These are phyloP conservation scores for Barbarea vulgaris DNA, from an alignment of 345 rosid species.

Conservation along the genomic window DNA sequence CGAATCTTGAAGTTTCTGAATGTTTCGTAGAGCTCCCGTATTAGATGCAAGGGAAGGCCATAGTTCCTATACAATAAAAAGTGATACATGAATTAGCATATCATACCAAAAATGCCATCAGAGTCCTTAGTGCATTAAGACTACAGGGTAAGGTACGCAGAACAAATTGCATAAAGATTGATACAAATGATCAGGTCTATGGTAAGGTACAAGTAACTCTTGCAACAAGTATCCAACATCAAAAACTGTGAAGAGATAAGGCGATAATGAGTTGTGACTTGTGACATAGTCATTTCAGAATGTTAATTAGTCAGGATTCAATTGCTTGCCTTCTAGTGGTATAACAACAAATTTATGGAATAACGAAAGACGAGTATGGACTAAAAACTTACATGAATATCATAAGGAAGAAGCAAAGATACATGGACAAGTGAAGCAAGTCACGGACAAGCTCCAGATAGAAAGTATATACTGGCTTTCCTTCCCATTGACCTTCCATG, in stretches of 20 bases:
- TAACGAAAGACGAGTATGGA: constrained; percentile 3
- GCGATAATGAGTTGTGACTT: background rate
- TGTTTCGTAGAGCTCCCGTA: constrained; percentile 96
- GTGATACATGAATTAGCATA: constrained; percentile 5
- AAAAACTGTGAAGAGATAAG: background rate
- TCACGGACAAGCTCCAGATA: constrained; percentile 93
- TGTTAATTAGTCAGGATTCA: background rate
- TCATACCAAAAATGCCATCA: constrained; percentile 7
- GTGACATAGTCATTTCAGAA: background rate
- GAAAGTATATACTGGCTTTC: constrained; percentile 86
- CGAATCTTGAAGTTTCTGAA: constrained; percentile 91
- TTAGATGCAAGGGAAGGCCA: constrained; percentile 91
- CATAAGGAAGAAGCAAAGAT: constrained; percentile 93
- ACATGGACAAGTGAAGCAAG: constrained; percentile 94
- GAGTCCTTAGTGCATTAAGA: too few relatives aligned
- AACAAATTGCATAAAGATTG: background rate
- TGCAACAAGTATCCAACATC: background rate
- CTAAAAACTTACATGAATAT: constrained; percentile 80
- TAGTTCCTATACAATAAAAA: constrained; percentile 65
- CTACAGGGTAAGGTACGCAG: too few relatives aligned
- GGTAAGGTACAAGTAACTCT: background rate
- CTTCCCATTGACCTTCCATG: constrained; percentile 99
- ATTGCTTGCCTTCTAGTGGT: background rate
- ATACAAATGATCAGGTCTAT: background rate
- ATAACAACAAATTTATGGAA: constrained; percentile 9